phyloP scores from a whole-genome alignment of 2,329 filamentous ascomycete genomes.

The Mollisia scopiformis region DNA sequence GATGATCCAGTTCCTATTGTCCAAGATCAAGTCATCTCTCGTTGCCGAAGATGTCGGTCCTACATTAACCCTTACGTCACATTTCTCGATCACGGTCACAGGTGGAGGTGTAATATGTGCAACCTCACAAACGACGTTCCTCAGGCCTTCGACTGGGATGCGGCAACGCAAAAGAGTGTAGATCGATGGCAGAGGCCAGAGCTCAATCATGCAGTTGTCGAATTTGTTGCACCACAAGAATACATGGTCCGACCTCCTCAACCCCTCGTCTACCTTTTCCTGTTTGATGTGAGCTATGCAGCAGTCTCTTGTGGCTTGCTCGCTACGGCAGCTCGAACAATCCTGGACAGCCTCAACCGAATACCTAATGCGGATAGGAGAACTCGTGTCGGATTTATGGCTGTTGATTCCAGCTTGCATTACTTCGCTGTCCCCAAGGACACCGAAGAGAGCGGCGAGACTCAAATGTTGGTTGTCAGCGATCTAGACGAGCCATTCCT shows the following conservation, averaged over 20 bases:
- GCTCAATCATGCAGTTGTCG: conserved; percentile 93
- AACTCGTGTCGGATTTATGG: conserved; percentile 91
- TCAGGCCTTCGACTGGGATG: conserved; percentile 99
- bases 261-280: conserved; percentile 92
- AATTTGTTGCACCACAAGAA: conserved; percentile 97
- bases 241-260: conserved; percentile 99
- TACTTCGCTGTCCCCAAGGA: conserved; percentile 96
- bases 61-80: conserved; percentile 98
- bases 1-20: conserved; percentile 92
- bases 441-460: conserved; percentile 79
- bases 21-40: conserved; percentile 95
- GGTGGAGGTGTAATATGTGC: conserved; percentile 99
- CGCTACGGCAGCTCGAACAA: conserved; percentile 89
- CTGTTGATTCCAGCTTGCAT: conserved; percentile 90
- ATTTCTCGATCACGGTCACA: conserved; percentile 94
- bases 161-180: conserved; percentile 84
- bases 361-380: conserved; percentile 98
- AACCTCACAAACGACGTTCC: conserved; percentile 98
- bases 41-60: conserved; percentile 91
- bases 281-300: conserved; percentile 92
- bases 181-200: conserved; percentile 92
- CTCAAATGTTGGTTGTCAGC: conserved; percentile 90
- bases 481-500: conserved; percentile 96
- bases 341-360: conserved; percentile 90
- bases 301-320: conserved; percentile 88